Conservation (phyloP, 208 protist species). For the Trypanosomatidae sp. region DNA sequence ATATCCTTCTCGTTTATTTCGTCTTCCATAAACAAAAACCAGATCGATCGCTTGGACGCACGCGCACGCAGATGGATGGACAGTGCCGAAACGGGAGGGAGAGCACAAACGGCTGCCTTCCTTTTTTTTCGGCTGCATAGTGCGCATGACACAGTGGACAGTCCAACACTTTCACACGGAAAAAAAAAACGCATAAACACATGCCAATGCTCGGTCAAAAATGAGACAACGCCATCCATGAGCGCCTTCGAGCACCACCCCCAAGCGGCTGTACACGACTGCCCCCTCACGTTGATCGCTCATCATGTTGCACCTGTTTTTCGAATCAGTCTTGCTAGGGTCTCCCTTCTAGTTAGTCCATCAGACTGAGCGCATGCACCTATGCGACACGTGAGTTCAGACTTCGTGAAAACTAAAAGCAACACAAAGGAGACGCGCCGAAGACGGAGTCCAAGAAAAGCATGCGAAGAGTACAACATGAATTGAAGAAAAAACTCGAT, state of each 20-base stretch:
- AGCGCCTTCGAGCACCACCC: not conserved
- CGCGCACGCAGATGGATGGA: not conserved
- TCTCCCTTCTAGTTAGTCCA: not conserved
- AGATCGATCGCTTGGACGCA: not conserved
- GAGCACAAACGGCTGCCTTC: not conserved
- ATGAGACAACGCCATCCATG: not conserved
- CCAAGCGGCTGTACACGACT: not conserved
- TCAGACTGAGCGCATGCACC: not conserved
- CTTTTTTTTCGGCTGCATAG: not conserved
- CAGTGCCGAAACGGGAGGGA: not conserved
- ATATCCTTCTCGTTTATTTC: not conserved
- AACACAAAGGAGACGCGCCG: not conserved
- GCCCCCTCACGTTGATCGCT: not conserved
- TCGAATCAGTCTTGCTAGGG: not conserved
- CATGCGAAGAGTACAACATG: not conserved
- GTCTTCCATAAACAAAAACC: not conserved
- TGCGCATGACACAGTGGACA: not conserved
- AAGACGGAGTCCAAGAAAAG: not conserved
- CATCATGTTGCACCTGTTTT: not conserved
- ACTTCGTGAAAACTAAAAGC: not conserved
- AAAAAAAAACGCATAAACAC: not conserved
- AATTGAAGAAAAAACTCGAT: slow-evolving; percentile 3
- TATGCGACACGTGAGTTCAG: not conserved
- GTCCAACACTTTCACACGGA: not conserved
- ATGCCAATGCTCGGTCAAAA: not conserved